Evolutionary conservation across 148 eudicot species (phyloP).

Genomic region (Camellia lanceoleosa): DNA sequence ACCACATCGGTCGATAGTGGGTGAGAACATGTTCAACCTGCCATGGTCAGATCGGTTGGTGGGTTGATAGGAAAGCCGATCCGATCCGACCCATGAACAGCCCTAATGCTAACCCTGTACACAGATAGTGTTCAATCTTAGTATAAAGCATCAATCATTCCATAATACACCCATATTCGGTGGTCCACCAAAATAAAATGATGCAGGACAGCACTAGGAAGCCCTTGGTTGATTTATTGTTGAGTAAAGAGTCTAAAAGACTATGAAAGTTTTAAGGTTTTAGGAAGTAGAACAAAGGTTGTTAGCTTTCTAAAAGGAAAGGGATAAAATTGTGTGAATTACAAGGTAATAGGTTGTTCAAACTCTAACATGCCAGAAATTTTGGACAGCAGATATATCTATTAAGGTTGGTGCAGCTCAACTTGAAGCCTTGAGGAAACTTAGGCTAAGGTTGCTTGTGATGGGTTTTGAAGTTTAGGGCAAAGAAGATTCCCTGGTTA

Average conservation of each 20-base stretch:
- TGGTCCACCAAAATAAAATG: neutral
- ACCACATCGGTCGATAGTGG: no score
- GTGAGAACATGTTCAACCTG: no score
- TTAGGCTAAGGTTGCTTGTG: no score
- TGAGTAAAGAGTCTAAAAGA: neutral
- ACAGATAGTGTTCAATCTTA: neutral
- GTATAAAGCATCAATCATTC: neutral
- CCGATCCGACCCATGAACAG: no score
- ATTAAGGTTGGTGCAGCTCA: no score
- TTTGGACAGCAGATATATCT: neutral
- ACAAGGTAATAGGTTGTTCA: neutral
- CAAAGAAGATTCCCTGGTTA: no score
- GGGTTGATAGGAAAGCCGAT: no score
- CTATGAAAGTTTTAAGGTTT: neutral
- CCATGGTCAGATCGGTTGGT: no score
- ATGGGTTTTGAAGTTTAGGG: no score
- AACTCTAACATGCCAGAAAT: neutral
- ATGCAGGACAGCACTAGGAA: neutral
- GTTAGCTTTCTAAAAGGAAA: neutral
- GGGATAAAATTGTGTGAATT: neutral
- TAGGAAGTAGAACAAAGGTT: neutral
- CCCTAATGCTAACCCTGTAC: neutral
- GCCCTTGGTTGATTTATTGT: neutral
- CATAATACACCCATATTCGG: neutral
- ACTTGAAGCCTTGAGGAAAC: no score